Evolutionary conservation across 768 basidiomycete species (phyloP), one percentile per base, ranked within the genome.

Genomic region (Lactarius vividus): DNA sequence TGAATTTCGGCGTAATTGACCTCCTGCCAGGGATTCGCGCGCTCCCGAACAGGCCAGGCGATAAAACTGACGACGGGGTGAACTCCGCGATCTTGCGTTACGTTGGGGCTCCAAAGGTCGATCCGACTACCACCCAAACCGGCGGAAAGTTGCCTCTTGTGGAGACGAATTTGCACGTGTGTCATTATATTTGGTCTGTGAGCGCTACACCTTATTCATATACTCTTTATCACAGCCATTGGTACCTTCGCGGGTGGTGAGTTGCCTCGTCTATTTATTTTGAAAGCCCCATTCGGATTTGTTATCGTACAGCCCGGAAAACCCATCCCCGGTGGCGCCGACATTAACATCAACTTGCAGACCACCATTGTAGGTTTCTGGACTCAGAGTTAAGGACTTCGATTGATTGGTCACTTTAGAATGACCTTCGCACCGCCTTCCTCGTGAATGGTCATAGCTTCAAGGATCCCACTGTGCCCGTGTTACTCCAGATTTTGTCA

Each of bases 1-100:
- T 18, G 16, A 54, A 8, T 28, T 54, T n/a, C 29, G 7, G 15
- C 7, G 37, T n/a, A 7, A 33, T 15, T 23, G 61, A 54, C 33
- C 39, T 23, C 33, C 5, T 59, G 31, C 5, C 40, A 63, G 62
- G 62, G 63, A 64, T 64, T 4, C 63, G 63, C 35, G 23, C 63
- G 8, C 31, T 64, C 28, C 63, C 63, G 7, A 59, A 64, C 49
- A 16, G 20, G 39, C n/a, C 28, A 3, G 16, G 23, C 3, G 23
- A 33, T 29, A 49, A 31, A 15, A 44, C 57, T 26, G 57, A 46
- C 20, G 28, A 39, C 49, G 63, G 57, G 28, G 20, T 64, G 1
- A 64, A 64, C 23, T 46, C 57, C 11, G 63, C 57, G 2, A 68
- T 70, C 23, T 58, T 70, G 29, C 70, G 67, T 31, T 70, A 70